Evolutionary conservation across 139 green algal species (phyloP), one percentile per base, ranked within the genome.

Genomic region (Yamagishiella unicocca): DNA sequence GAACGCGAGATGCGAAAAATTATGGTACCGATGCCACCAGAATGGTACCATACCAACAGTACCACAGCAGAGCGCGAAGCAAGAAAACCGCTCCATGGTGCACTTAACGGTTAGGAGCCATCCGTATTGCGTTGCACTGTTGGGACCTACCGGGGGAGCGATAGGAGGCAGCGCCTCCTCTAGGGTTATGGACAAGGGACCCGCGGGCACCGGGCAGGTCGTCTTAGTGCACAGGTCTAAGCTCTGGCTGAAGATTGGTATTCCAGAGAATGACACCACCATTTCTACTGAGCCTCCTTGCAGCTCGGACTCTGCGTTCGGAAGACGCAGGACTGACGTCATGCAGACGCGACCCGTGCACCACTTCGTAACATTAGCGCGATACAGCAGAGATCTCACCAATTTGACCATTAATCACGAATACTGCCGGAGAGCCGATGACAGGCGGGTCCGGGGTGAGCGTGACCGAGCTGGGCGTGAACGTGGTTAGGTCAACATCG

Each of bases 161-260:
- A 94, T 94, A 10, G 92, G 92, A 7, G 92, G 92, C 43, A 94
- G 87, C 21, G 76, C 71, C 70, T 94, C 85, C 19, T 90, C 85
- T 3, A 93, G 74, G 0, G 72, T 89, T 19, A 94, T 74, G 35
- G 83, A 45, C 4, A 93, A 42, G 8, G 82, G 75, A 2, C 92
- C 90, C 14, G 83, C 40, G 2, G 61, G 55, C n/a, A 92, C 85
- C 0, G 92, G 92, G 78, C 92, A 94, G 0, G 74, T 64, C 29
- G 87, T 91, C 75, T 94, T 94, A 66, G 35, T 66, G 84, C 92
- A 94, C n/a, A 94, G 67, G 61, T 93, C 90, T n/a, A 89, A 89
- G 7, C 53, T 84, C 37, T 82, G 54, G 55, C 74, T 71, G 35
- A 84, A 94, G 37, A 94, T 92, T 1, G 82, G 85, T 17, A 91